Evolutionary conservation across 2,329 filamentous ascomycete species (phyloP).

Genomic region (Aspergillus texensis): DNA sequence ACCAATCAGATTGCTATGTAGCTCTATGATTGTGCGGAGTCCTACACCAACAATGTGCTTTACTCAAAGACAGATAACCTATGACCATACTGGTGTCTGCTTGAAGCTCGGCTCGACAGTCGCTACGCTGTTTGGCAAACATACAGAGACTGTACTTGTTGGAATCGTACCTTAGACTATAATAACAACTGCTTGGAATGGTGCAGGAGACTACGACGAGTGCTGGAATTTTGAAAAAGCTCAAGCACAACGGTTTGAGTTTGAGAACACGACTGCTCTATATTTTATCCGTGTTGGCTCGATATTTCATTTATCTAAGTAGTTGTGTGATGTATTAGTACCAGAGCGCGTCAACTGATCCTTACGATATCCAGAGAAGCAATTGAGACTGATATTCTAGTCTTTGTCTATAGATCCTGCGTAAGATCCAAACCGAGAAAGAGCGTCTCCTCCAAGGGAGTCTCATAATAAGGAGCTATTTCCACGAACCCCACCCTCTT

Average conservation of each 20-base stretch:
- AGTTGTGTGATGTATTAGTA: background rate
- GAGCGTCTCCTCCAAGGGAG: slow-evolving; percentile 55
- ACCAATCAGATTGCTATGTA: too few relatives aligned
- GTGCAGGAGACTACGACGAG: slow-evolving; percentile 27
- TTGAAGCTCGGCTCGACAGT: background rate
- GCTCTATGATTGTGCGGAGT: too few relatives aligned
- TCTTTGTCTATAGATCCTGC: background rate
- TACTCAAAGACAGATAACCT: background rate
- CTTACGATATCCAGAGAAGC: background rate
- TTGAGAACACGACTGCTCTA: slow-evolving; percentile 6
- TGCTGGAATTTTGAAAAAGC: slow-evolving; percentile 23
- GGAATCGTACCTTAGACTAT: slow-evolving; percentile 21
- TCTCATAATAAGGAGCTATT: slow-evolving; percentile 58
- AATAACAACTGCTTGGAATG: slow-evolving; percentile 31
- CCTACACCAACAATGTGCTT: too few relatives aligned
- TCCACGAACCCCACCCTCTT: slow-evolving; percentile 54
- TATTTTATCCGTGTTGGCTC: background rate
- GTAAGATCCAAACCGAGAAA: slow-evolving; percentile 49
- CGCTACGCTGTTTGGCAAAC: background rate
- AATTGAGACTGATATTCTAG: background rate
- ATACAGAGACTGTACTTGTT: background rate
- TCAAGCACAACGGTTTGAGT: slow-evolving; percentile 41
- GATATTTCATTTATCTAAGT: background rate
- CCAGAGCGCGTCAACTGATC: background rate
- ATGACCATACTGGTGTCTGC: background rate